A percentile compares a stretch with the other conserved stretches of the same genome.
These are phyloP conservation scores for Carex pumila DNA, from an alignment of 176 grass and related monocot species.

Conservation along the genomic window DNA sequence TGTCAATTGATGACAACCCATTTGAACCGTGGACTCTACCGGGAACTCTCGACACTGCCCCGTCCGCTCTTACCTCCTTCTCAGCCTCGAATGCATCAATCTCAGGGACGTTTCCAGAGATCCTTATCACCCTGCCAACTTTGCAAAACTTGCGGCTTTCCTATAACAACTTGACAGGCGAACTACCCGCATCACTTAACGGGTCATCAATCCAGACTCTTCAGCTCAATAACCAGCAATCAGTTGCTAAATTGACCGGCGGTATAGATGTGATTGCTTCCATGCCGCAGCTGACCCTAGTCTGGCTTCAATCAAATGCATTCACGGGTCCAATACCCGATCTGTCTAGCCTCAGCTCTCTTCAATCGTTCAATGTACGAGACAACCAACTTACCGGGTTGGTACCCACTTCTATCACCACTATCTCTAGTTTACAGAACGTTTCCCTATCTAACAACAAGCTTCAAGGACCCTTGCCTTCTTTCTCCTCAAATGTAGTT, in stretches of 20 bases:
- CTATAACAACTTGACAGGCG: constrained; percentile 57
- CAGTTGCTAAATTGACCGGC: constrained; percentile 43
- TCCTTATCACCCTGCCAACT: constrained; percentile 39
- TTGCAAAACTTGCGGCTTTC: constrained; percentile 46
- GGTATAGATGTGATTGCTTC: constrained; percentile 41
- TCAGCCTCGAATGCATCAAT: constrained; percentile 54
- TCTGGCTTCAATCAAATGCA: constrained; percentile 69
- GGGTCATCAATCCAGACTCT: constrained; percentile 39
- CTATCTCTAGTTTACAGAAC: constrained; percentile 26
- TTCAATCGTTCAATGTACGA: constrained; percentile 55
- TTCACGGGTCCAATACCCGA: constrained; percentile 77
- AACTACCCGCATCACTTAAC: constrained; percentile 32
- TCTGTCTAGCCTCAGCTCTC: constrained; percentile 31
- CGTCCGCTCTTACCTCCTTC: constrained; percentile 31
- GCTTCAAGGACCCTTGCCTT: constrained; percentile 60
- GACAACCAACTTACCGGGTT: constrained; percentile 71
- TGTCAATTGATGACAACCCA: constrained; percentile 48
- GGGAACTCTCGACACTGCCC: constrained; percentile 1
- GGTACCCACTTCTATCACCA: constrained; percentile 41
- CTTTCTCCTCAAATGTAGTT: constrained; percentile 4
- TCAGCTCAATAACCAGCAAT: constrained; percentile 67
- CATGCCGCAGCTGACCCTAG: constrained; percentile 41
- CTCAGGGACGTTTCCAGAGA: constrained; percentile 35
- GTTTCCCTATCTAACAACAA: constrained; percentile 57
- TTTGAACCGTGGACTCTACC: constrained; percentile 49